A percentile compares a stretch with the other conserved stretches of the same genome.
phyloP scores from a whole-genome alignment of 1,284 basidiomycete species.

The Austropuccinia psidii region DNA sequence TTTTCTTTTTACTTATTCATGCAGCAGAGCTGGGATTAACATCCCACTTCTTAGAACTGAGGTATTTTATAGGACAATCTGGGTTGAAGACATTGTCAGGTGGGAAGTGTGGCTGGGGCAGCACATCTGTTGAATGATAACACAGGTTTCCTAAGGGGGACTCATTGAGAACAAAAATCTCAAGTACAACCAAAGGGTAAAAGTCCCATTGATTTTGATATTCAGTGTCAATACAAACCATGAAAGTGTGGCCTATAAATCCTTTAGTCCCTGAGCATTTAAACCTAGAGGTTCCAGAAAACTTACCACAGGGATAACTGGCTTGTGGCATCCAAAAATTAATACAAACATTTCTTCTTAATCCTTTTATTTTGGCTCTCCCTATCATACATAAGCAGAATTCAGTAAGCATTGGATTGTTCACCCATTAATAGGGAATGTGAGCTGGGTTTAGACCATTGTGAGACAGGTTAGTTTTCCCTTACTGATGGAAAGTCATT shows the following conservation, averaged over 20 bases:
- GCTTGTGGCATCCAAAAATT: constrained; percentile 60
- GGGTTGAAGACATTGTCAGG: constrained; percentile 59
- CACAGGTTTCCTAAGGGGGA: constrained; percentile 59
- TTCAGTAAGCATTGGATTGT: constrained; percentile 54
- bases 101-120: constrained; percentile 60
- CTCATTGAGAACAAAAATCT: constrained; percentile 58
- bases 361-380: constrained; percentile 55
- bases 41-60: constrained; percentile 56
- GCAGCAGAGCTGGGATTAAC: constrained; percentile 57
- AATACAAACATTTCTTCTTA: constrained; percentile 60
- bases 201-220: constrained; percentile 57
- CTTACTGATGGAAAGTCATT: constrained; percentile 59
- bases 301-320: constrained; percentile 60
- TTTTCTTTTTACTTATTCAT: constrained; percentile 60
- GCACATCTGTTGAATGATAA: constrained; percentile 62
- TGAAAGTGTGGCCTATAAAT: constrained; percentile 61
- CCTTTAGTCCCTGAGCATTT: constrained; percentile 56
- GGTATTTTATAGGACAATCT: constrained; percentile 55
- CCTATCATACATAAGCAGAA: constrained; percentile 48
- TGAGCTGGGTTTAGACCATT: constrained; percentile 59
- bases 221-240: constrained; percentile 60
- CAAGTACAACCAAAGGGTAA: constrained; percentile 60
- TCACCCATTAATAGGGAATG: constrained; percentile 60
- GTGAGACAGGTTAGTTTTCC: constrained; percentile 62
- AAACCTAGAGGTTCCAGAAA: constrained; percentile 60